Percentiles rank a stretch among this genome's conserved stretches.
phyloP scores from a whole-genome alignment of 148 eudicot genomes.

The Camellia sinensis region DNA sequence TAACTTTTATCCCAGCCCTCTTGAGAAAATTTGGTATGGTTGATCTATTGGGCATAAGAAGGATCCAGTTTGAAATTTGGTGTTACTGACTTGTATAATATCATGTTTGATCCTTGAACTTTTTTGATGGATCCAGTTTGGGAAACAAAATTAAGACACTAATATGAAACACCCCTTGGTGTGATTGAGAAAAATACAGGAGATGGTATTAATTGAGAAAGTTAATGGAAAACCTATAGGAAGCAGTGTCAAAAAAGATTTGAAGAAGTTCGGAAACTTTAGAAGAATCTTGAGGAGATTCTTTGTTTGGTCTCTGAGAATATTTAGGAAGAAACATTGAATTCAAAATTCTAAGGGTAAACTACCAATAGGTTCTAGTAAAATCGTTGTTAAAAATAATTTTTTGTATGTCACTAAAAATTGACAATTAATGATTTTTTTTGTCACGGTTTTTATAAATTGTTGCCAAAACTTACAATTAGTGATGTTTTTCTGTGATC shows the following conservation, averaged over 20 bases:
- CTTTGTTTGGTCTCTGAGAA: not conserved
- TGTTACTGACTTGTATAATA: not conserved
- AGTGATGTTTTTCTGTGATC: too few relatives aligned
- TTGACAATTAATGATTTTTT: too few relatives aligned
- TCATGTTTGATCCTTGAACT: not conserved
- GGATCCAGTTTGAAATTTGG: not conserved
- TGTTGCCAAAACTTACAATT: too few relatives aligned
- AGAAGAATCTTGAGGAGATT: not conserved
- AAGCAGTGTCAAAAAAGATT: not conserved
- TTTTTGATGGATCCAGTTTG: not conserved
- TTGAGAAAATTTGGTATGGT: not conserved
- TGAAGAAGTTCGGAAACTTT: not conserved
- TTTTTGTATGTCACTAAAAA: too few relatives aligned
- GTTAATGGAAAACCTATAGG: not conserved
- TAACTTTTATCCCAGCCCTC: constrained; percentile 20
- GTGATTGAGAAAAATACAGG: not conserved
- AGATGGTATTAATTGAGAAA: not conserved
- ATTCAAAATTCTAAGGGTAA: not conserved
- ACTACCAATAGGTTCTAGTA: too few relatives aligned
- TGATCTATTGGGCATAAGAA: not conserved
- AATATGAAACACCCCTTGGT: too few relatives aligned
- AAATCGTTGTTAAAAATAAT: too few relatives aligned
- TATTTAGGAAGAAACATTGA: not conserved
- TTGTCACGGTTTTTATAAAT: too few relatives aligned
- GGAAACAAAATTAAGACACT: not conserved